A percentile compares a stretch with the other conserved stretches of the same genome.
phyloP scores from a whole-genome alignment of 2,329 filamentous ascomycete genomes.

The Trichoderma lentiforme region DNA sequence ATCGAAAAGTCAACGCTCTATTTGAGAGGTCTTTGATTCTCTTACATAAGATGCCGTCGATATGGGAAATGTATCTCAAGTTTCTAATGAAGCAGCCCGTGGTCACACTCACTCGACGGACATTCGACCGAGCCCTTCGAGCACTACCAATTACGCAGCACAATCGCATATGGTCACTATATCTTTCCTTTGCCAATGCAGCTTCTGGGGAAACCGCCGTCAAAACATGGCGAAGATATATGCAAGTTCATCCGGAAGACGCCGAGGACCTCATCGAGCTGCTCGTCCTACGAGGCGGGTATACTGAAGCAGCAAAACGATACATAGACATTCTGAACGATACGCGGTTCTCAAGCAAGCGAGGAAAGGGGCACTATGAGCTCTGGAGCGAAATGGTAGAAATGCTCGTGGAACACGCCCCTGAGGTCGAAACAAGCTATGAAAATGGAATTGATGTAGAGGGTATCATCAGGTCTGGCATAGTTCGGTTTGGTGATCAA shows the following conservation, averaged over 20 bases:
- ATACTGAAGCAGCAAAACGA: constrained; percentile 84
- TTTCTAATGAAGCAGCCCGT: constrained; percentile 91
- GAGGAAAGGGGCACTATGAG: constrained; percentile 92
- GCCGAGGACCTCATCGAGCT: constrained; percentile 93
- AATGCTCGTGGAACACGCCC: constrained; percentile 84
- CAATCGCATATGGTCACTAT: constrained; percentile 90
- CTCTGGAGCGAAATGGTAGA: constrained; percentile 98
- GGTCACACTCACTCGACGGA: constrained; percentile 78
- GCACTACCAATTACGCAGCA: constrained; percentile 93
- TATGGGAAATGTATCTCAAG: constrained; percentile 96
- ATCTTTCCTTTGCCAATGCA: constrained; percentile 85
- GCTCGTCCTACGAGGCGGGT: constrained; percentile 73
- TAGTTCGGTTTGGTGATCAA: constrained; percentile 87
- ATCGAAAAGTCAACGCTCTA: constrained; percentile 87
- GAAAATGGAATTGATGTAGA: constrained; percentile 87
- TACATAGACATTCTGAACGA: constrained; percentile 95
- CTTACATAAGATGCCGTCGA: constrained; percentile 96
- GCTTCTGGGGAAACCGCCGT: constrained; percentile 87
- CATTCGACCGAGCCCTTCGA: constrained; percentile 88
- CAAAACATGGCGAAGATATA: constrained; percentile 91
- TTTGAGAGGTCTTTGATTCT: constrained; percentile 91
- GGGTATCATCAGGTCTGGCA: constrained; percentile 86
- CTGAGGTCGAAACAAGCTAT: constrained; percentile 75
- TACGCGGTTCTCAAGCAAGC: constrained; percentile 83
- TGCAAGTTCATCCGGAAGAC: constrained; percentile 95